A percentile compares a stretch with the other conserved stretches of the same genome.
Evolutionary conservation across 2,329 filamentous ascomycete species (phyloP).

Genomic region (Metarhizium sp.): DNA sequence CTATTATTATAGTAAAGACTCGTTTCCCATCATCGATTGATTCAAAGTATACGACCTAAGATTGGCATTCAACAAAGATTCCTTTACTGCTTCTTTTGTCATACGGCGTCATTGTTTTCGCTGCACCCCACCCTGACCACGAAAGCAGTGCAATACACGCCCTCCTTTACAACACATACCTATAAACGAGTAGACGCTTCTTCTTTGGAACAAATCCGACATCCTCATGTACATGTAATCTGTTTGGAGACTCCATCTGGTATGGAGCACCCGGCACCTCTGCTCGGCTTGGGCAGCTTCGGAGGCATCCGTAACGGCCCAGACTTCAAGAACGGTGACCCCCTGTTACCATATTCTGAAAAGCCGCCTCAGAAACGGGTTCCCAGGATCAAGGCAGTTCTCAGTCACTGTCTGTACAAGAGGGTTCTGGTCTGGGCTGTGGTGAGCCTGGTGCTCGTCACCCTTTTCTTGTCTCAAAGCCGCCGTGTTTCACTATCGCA

Average conservation of each 20-base stretch:
- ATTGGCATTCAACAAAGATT: neutral
- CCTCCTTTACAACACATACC: neutral
- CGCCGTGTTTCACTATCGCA: conserved; percentile 12
- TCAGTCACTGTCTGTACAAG: conserved; percentile 44
- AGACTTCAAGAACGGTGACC: conserved; percentile 20
- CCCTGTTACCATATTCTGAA: conserved; percentile 23
- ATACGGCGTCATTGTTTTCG: neutral
- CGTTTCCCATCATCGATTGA: neutral
- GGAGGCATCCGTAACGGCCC: conserved; percentile 21
- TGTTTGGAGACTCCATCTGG: conserved; percentile 1
- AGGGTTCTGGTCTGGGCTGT: conserved; percentile 41
- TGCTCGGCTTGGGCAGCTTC: conserved; percentile 25
- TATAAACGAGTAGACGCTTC: neutral
- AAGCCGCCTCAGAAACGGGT: conserved; percentile 24
- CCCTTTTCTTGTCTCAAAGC: conserved; percentile 28
- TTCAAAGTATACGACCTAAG: neutral
- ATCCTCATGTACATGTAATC: neutral
- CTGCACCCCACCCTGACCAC: neutral
- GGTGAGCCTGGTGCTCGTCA: conserved; percentile 30
- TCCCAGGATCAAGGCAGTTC: conserved; percentile 32
- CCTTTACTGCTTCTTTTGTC: neutral
- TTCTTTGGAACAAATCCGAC: neutral
- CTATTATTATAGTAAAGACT: neutral
- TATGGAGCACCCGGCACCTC: conserved; percentile 20
- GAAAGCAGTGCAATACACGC: neutral